phyloP scores from a whole-genome alignment of 2,329 filamentous ascomycete genomes.

The Ophiostoma angusticollis region DNA sequence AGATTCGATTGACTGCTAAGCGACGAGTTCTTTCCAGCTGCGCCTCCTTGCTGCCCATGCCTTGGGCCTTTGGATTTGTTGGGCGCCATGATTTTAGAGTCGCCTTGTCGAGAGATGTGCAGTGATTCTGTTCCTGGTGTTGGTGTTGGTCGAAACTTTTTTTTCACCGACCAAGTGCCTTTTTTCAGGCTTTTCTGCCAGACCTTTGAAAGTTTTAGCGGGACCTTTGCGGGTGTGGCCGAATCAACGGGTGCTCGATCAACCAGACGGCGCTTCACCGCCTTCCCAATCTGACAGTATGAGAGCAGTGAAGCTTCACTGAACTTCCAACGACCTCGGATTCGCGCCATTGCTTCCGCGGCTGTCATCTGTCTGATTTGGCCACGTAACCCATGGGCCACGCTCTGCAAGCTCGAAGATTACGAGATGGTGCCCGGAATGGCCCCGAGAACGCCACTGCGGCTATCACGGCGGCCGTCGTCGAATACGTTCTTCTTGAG shows the following conservation, averaged over 20 bases:
- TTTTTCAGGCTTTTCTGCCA: constrained; percentile 5
- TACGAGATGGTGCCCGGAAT: neutral
- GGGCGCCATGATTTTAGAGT: constrained; percentile 17
- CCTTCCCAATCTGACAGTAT: constrained; percentile 11
- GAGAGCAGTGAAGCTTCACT: too few relatives aligned
- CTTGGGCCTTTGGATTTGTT: constrained; percentile 23
- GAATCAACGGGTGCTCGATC: too few relatives aligned
- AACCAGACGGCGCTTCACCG: constrained; percentile 13
- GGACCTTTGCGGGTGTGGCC: too few relatives aligned
- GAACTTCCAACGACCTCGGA: too few relatives aligned
- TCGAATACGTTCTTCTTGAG: neutral
- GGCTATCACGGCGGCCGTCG: neutral
- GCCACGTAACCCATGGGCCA: too few relatives aligned
- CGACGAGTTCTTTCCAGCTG: too few relatives aligned
- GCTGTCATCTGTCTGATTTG: too few relatives aligned
- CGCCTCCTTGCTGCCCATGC: constrained; percentile 21
- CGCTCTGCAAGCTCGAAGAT: neutral
- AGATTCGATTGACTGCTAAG: constrained; percentile 38
- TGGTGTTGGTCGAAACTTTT: constrained; percentile 1
- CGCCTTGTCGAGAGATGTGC: too few relatives aligned
- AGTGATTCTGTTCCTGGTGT: neutral
- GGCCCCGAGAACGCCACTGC: neutral
- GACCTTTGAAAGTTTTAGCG: constrained; percentile 9
- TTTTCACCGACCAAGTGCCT: too few relatives aligned
- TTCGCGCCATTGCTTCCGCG: too few relatives aligned